Percentiles rank a stretch among this genome's conserved stretches.
These are phyloP conservation scores for Vaccinium macrocarpon DNA, from an alignment of 148 eudicot species.

Conservation along the genomic window DNA sequence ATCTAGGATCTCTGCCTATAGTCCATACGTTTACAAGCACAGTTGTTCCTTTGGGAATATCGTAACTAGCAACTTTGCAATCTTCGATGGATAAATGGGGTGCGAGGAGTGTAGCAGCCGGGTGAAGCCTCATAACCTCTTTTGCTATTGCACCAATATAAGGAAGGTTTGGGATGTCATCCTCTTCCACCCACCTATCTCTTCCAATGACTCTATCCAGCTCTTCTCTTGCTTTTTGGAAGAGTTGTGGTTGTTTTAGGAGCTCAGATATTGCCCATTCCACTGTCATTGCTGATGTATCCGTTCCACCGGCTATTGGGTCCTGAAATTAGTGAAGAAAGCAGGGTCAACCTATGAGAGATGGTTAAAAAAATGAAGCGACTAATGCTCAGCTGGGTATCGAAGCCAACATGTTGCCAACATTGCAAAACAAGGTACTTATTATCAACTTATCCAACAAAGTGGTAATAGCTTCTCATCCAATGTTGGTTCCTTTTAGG, in stretches of 20 bases:
- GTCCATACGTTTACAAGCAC: background rate
- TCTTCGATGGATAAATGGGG: background rate
- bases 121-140: background rate
- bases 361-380: background rate
- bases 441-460: no score
- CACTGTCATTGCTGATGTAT: background rate
- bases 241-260: no score
- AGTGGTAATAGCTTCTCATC: no score
- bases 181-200: constrained; percentile 6
- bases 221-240: background rate
- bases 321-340: background rate
- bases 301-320: background rate
- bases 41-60: constrained; percentile 4
- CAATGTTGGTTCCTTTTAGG: no score
- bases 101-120: background rate
- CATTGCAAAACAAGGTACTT: no score
- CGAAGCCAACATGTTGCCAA: no score
- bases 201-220: background rate
- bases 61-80: background rate
- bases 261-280: constrained; percentile 7
- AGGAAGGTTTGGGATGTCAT: background rate
- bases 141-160: background rate
- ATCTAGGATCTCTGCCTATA: constrained; percentile 3
- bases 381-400: no score
- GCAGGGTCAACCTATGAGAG: no score